phyloP scores from a whole-genome alignment of 441 rosid species.

The Aquilaria agallochum region DNA sequence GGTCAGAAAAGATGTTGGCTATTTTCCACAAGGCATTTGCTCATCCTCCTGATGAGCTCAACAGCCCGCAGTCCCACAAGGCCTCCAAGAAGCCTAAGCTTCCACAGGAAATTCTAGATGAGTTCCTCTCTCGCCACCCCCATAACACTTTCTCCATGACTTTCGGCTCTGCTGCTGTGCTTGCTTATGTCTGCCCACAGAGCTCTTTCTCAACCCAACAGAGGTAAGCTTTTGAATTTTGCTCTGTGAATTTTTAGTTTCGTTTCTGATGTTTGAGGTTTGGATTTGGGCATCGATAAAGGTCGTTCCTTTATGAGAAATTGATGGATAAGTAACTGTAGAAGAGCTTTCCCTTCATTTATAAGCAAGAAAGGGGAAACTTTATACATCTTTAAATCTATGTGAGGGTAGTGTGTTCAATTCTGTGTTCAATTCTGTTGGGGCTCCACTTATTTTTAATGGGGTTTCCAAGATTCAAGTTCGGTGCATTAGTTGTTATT shows the following conservation, averaged over 20 bases:
- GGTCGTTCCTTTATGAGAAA: too few species aligned
- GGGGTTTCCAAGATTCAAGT: too few species aligned
- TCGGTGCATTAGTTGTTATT: too few species aligned
- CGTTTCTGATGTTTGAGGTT: neutral
- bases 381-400: too few species aligned
- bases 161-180: slow-evolving; percentile 49
- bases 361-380: too few species aligned
- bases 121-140: slow-evolving; percentile 50
- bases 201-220: slow-evolving; percentile 27
- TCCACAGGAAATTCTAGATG: slow-evolving; percentile 52
- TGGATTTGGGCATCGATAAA: neutral
- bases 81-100: slow-evolving; percentile 39
- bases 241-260: neutral
- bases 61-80: slow-evolving; percentile 58
- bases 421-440: too few species aligned
- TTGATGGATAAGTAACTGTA: too few species aligned
- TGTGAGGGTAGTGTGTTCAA: too few species aligned
- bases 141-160: slow-evolving; percentile 43
- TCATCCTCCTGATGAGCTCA: slow-evolving; percentile 68
- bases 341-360: too few species aligned
- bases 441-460: too few species aligned
- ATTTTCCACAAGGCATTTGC: slow-evolving; percentile 61
- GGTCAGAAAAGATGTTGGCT: slow-evolving; percentile 39
- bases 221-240: slow-evolving; percentile 23
- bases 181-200: slow-evolving; percentile 42